Conservation (phyloP, 2,329 filamentous ascomycete species). For the Lecanosticta acicola region DNA sequence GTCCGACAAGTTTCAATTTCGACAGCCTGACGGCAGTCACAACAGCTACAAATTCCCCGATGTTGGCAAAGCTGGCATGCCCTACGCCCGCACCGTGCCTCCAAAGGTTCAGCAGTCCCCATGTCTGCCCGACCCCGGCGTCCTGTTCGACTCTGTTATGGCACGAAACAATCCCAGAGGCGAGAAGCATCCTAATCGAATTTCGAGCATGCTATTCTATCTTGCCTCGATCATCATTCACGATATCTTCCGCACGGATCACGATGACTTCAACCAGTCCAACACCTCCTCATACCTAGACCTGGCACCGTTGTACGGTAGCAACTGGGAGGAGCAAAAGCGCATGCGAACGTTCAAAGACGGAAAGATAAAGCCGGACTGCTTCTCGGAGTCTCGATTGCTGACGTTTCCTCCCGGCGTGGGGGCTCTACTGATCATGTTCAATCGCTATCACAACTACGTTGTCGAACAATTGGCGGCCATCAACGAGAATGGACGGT, state of each 20-base stretch:
- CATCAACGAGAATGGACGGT: constrained; percentile 82
- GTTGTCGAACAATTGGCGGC: constrained; percentile 69
- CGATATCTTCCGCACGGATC: constrained; percentile 62
- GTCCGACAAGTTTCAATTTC: constrained; percentile 41
- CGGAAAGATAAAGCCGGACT: constrained; percentile 66
- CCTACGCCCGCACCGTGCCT: constrained; percentile 63
- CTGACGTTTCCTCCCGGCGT: constrained; percentile 64
- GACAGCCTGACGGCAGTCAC: constrained; percentile 46
- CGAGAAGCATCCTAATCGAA: constrained; percentile 60
- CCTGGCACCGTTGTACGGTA: constrained; percentile 67
- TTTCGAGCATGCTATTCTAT: constrained; percentile 71
- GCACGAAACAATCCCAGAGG: constrained; percentile 54
- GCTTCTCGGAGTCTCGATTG: constrained; percentile 60
- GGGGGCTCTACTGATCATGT: constrained; percentile 62
- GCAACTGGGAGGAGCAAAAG: constrained; percentile 61
- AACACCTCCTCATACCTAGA: constrained; percentile 71
- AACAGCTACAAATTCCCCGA: constrained; percentile 58
- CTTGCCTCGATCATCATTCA: constrained; percentile 61
- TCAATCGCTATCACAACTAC: constrained; percentile 76
- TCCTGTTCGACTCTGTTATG: constrained; percentile 64
- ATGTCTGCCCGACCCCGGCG: constrained; percentile 58
- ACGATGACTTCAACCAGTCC: constrained; percentile 57
- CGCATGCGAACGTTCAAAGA: constrained; percentile 58
- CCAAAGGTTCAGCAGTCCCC: constrained; percentile 53
- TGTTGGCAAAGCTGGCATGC: constrained; percentile 59